A percentile compares a stretch with the other conserved stretches of the same genome.
These are phyloP conservation scores for Remersonia thermophila DNA, from an alignment of 2,329 filamentous ascomycete species.

Conservation along the genomic window DNA sequence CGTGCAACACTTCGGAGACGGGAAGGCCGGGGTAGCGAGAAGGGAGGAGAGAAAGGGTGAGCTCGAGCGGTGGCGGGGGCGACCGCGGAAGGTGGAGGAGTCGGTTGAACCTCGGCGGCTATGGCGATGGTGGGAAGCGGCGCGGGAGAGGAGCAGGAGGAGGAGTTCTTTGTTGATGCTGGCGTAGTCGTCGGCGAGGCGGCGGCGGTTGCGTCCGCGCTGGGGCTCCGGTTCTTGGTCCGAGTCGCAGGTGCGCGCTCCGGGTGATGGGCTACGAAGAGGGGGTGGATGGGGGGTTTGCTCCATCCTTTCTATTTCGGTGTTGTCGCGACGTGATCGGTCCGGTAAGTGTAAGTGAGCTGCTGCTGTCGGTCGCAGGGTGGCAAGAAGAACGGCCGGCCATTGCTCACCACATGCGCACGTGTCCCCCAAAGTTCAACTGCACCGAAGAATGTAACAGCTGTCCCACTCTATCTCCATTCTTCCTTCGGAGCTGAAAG, in stretches of 20 bases:
- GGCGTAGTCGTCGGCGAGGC: neutral
- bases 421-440: too few species aligned
- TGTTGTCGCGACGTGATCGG: too few species aligned
- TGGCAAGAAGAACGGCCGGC: too few species aligned
- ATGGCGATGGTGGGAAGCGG: constrained; percentile 7
- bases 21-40: neutral
- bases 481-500: too few species aligned
- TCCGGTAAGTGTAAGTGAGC: too few species aligned
- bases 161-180: neutral
- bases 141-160: constrained; percentile 3
- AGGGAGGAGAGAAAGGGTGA: constrained; percentile 19
- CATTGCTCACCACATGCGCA: too few species aligned
- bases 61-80: constrained; percentile 28
- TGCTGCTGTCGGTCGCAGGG: too few species aligned
- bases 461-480: too few species aligned
- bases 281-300: too few species aligned
- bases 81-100: constrained; percentile 29
- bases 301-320: too few species aligned
- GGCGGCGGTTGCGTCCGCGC: constrained; percentile 8
- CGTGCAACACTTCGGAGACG: neutral
- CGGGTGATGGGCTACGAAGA: too few species aligned
- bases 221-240: neutral
- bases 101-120: constrained; percentile 22
- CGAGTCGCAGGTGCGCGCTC: neutral
- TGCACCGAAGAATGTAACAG: too few species aligned